These are phyloP conservation scores for Linnemannia zychae DNA, from an alignment of 192 early-diverging fungal genomes.

Conservation along the genomic window DNA sequence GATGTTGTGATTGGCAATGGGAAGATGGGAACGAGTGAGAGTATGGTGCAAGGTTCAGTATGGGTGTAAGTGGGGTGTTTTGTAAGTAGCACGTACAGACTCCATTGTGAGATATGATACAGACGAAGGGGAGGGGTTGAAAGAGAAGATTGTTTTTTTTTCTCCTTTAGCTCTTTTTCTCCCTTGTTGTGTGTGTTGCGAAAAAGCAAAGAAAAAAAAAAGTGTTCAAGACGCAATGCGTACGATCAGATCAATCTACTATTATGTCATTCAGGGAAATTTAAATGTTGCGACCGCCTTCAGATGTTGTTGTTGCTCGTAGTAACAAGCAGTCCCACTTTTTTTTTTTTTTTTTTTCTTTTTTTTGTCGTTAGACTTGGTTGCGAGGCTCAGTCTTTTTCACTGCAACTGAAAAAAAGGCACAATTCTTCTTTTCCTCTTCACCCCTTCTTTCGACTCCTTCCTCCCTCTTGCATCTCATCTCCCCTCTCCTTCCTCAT, in stretches of 20 bases:
- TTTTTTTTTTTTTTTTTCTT: conserved; percentile 26
- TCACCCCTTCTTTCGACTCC: neutral
- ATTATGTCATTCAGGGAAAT: neutral
- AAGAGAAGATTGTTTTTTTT: conserved; percentile 6
- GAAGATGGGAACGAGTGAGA: neutral
- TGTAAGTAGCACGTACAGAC: conserved; percentile 38
- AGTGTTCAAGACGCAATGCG: neutral
- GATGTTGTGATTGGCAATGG: neutral
- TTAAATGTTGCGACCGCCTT: neutral
- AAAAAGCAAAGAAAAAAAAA: neutral
- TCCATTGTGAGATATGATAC: conserved; percentile 53
- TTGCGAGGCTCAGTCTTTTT: neutral
- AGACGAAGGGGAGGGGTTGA: conserved; percentile 4
- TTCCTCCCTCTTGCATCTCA: neutral
- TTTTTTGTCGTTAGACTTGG: neutral
- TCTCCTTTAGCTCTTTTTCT: neutral
- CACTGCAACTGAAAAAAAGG: neutral
- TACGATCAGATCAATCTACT: conserved; percentile 1
- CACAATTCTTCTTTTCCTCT: neutral
- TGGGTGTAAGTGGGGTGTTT: neutral
- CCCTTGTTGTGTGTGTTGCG: neutral
- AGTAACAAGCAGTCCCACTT: neutral
- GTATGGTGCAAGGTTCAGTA: neutral
- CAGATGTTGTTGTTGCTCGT: neutral
- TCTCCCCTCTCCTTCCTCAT: neutral